Conservation (phyloP, 371 early-diverging fungal genomes). For the Umbelopsis sp. region DNA sequence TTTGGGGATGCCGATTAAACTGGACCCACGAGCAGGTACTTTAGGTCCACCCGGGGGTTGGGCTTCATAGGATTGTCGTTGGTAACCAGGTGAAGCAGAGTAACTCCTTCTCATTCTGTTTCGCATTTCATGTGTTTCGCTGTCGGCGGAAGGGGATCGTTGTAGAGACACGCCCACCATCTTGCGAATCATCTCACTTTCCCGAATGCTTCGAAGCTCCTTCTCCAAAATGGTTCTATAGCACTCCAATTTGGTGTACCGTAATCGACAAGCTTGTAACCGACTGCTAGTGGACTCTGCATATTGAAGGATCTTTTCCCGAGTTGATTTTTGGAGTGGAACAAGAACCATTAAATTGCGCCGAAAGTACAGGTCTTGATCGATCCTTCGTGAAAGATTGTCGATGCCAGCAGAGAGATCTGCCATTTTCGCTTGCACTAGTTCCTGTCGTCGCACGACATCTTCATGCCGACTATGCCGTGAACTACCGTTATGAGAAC, state of each 20-base stretch:
- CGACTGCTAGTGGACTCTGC: constrained; percentile 60
- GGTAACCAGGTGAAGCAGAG: constrained; percentile 20
- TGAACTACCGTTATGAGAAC: constrained; percentile 29
- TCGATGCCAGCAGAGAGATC: constrained; percentile 38
- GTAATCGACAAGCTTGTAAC: constrained; percentile 57
- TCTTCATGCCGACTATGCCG: constrained; percentile 29
- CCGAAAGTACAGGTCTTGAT: constrained; percentile 59
- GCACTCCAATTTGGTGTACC: constrained; percentile 67
- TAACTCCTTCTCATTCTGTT: constrained; percentile 21
- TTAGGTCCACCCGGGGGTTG: background rate
- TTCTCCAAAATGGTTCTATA: constrained; percentile 74
- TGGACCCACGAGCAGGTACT: constrained; percentile 12
- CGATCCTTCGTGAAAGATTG: constrained; percentile 42
- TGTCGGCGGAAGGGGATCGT: constrained; percentile 2
- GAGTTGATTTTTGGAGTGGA: constrained; percentile 66
- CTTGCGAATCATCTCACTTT: constrained; percentile 19
- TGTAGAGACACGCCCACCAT: constrained; percentile 24
- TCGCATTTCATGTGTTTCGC: background rate
- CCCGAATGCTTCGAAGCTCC: constrained; percentile 49
- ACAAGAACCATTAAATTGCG: constrained; percentile 69
- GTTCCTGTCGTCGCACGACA: constrained; percentile 27
- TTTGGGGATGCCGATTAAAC: background rate
- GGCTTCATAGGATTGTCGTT: constrained; percentile 20
- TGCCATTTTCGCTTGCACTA: constrained; percentile 21
- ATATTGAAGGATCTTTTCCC: constrained; percentile 58